phyloP scores from a whole-genome alignment of 176 grass and related monocot species.

The Hsuehochloa calcarea region DNA sequence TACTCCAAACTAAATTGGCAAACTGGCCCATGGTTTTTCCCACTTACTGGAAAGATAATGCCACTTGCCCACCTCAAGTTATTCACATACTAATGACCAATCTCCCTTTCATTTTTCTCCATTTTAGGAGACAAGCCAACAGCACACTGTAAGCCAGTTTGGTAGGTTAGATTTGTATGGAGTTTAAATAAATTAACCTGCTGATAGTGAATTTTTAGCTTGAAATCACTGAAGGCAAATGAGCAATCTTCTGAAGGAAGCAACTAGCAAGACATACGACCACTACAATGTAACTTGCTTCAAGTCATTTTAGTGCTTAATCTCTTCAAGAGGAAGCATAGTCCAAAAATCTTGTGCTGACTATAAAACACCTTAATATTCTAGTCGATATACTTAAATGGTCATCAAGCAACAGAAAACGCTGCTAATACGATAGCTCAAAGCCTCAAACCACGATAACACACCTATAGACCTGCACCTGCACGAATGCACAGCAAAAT shows the following conservation, averaged over 20 bases:
- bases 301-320: background rate
- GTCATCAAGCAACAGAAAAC: no score
- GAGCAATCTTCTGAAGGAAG: background rate
- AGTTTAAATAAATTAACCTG: background rate
- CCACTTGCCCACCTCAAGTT: background rate
- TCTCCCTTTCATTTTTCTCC: background rate
- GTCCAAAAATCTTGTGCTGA: background rate
- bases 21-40: background rate
- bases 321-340: background rate
- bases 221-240: background rate
- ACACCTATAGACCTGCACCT: background rate
- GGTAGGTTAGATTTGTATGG: background rate
- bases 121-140: background rate
- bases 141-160: background rate
- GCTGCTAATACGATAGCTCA: background rate
- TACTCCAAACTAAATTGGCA: background rate
- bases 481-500: background rate
- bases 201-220: background rate
- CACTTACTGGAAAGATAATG: background rate
- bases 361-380: slow-evolving; percentile 3
- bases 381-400: background rate
- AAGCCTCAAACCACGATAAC: background rate
- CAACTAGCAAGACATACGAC: background rate
- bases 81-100: background rate
- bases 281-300: background rate